phyloP scores from a whole-genome alignment of 305 asterid genomes.

The Euphrasia arctica region DNA sequence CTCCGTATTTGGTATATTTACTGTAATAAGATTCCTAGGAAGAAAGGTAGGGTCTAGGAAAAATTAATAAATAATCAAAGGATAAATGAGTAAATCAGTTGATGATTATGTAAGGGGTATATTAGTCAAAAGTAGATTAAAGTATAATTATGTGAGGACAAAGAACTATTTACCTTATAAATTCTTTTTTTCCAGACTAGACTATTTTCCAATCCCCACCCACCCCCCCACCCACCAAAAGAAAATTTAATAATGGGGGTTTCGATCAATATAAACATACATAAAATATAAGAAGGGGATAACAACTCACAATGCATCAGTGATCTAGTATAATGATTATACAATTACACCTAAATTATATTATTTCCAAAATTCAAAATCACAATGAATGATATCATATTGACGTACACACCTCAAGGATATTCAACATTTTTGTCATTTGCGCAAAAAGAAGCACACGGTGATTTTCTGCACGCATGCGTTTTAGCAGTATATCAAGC shows the following conservation, averaged over 20 bases:
- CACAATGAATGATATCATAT: conserved; percentile 16
- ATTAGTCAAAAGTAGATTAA: too few species aligned
- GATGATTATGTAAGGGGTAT: too few species aligned
- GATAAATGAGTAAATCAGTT: too few species aligned
- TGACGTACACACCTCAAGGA: conserved; percentile 67
- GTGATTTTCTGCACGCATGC: conserved; percentile 82
- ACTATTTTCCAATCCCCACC: too few species aligned
- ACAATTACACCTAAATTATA: conserved; percentile 12
- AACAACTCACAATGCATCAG: conserved; percentile 12
- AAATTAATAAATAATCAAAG: too few species aligned
- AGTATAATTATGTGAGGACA: too few species aligned
- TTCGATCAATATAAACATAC: not conserved
- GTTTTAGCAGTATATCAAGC: conserved; percentile 81
- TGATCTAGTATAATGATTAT: conserved; percentile 15
- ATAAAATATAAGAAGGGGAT: conserved; percentile 3
- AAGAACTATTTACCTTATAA: too few species aligned
- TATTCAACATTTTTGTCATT: conserved; percentile 95
- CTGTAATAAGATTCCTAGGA: too few species aligned
- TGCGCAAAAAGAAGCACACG: conserved; percentile 96
- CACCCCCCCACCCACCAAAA: too few species aligned
- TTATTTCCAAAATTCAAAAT: not conserved
- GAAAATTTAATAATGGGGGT: not conserved
- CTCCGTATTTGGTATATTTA: not conserved
- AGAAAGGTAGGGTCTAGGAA: too few species aligned
- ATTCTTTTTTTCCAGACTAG: too few species aligned